phyloP scores from a whole-genome alignment of 129 eudicot genomes.

The Rutidosis leptorrhynchoides region DNA sequence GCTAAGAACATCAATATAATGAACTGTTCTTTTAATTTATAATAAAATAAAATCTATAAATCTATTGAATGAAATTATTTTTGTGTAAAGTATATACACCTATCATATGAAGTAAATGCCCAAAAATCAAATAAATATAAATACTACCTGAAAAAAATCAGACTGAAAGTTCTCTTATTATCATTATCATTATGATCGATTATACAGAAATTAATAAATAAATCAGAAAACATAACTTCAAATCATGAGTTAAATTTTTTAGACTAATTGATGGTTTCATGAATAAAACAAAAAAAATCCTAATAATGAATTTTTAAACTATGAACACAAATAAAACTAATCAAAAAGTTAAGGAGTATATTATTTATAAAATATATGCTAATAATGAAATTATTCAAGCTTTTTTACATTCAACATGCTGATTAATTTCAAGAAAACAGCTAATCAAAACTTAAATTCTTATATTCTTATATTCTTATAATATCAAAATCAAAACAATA shows the following conservation, averaged over 20 bases:
- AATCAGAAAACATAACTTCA: not conserved
- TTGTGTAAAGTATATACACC: not conserved
- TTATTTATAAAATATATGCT: constrained; percentile 3
- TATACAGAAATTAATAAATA: not conserved
- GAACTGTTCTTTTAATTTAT: constrained; percentile 13
- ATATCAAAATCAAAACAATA: not conserved
- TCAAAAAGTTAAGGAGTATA: not conserved
- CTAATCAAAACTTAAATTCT: not conserved
- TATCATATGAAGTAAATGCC: not conserved
- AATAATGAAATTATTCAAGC: not conserved
- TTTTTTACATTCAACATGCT: not conserved
- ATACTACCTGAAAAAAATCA: constrained; percentile 14
- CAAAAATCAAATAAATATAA: not conserved
- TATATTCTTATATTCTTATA: no score
- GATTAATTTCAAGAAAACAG: not conserved
- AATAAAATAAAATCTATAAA: no score
- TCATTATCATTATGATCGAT: not conserved
- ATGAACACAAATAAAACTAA: constrained; percentile 8
- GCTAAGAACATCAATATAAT: constrained; percentile 29
- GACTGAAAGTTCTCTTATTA: constrained; percentile 8
- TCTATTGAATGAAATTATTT: constrained; percentile 18
- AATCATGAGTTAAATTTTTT: not conserved
- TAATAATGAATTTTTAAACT: no score
- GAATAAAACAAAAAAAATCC: no score
- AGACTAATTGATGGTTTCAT: no score